phyloP scores from a whole-genome alignment of 164 flowering plant species.

The Litsea cubeba region DNA sequence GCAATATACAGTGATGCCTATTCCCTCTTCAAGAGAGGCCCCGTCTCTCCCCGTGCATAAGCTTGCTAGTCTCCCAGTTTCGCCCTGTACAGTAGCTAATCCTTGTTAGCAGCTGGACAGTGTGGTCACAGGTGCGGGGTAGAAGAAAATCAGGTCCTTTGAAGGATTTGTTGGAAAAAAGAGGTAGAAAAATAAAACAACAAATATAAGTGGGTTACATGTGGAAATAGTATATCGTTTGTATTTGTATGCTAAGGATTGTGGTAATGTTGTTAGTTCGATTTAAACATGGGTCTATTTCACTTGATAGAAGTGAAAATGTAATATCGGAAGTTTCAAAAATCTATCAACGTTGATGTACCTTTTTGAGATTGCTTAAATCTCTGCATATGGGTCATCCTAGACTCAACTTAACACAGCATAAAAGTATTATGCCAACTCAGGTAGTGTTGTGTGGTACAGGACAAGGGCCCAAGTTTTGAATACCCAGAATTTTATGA shows the following conservation, averaged over 20 bases:
- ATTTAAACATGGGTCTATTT: background rate
- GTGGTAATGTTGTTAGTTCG: background rate
- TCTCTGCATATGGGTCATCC: too few relatives aligned
- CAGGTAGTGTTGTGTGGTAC: too few relatives aligned
- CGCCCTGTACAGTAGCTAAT: background rate
- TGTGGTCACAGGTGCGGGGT: background rate
- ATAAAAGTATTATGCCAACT: too few relatives aligned
- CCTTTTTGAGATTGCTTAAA: too few relatives aligned
- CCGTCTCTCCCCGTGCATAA: constrained; percentile 33
- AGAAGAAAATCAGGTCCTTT: background rate
- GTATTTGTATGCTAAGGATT: background rate
- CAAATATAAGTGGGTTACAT: background rate
- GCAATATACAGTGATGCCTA: constrained; percentile 90
- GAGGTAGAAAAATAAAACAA: background rate
- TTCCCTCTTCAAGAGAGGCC: constrained; percentile 57
- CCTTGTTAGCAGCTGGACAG: background rate
- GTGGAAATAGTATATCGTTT: background rate
- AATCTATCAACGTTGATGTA: too few relatives aligned
- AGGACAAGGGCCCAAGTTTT: too few relatives aligned
- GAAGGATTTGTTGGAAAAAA: background rate
- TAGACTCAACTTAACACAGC: too few relatives aligned
- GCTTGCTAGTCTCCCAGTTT: background rate
- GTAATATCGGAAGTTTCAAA: too few relatives aligned
- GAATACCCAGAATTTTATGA: too few relatives aligned
- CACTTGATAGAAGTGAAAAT: background rate